These are phyloP conservation scores for Lichtheimia hyalospora DNA, from an alignment of 371 early-diverging fungal species.

Conservation along the genomic window DNA sequence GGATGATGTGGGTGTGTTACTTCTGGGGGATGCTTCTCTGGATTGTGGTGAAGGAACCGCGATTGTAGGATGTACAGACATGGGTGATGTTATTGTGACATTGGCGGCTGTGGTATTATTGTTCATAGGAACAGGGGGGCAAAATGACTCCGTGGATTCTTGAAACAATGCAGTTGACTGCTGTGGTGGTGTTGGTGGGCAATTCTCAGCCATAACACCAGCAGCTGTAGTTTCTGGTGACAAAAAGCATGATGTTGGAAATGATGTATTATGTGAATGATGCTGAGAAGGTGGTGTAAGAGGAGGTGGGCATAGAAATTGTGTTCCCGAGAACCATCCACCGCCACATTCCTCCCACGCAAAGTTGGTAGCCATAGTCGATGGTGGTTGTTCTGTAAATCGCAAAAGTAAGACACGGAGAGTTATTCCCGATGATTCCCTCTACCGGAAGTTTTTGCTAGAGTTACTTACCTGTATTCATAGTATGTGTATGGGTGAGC, in stretches of 20 bases:
- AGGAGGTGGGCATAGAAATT: background rate
- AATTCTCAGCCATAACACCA: background rate
- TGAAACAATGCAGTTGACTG: background rate
- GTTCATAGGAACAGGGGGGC: background rate
- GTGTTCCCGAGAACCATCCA: background rate
- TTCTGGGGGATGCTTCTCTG: background rate
- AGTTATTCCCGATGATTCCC: conserved; percentile 3
- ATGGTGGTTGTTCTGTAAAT: conserved; percentile 14
- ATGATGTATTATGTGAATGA: too few species aligned
- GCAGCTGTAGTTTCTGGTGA: background rate
- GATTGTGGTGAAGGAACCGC: background rate
- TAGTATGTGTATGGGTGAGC: background rate
- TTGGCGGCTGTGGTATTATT: background rate
- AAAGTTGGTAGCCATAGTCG: conserved; percentile 11
- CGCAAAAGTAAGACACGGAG: conserved; percentile 3
- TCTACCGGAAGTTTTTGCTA: background rate
- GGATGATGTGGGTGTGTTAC: background rate
- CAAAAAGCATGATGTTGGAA: too few species aligned
- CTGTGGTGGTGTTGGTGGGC: background rate
- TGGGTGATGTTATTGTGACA: background rate
- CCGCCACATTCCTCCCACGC: conserved; percentile 15
- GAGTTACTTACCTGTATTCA: conserved; percentile 8
- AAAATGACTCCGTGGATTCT: too few species aligned
- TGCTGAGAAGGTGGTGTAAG: background rate
- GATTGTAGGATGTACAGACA: background rate